phyloP scores from a whole-genome alignment of 108 stramenopile genomes.

The Skeletonema menzelii region DNA sequence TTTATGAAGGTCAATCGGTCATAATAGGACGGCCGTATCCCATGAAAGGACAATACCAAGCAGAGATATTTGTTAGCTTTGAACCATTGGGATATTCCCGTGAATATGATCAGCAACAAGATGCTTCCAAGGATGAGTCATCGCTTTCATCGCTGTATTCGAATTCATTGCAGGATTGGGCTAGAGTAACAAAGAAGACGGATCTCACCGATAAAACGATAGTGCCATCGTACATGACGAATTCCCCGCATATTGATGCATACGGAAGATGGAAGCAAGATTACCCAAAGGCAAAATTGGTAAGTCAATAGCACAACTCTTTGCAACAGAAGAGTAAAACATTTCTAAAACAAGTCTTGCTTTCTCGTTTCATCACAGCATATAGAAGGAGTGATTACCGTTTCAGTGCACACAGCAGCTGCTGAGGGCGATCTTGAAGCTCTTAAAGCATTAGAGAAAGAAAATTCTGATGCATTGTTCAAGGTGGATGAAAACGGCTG shows the following conservation, averaged over 20 bases:
- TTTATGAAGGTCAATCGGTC: conserved; percentile 89
- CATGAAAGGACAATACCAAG: conserved; percentile 72
- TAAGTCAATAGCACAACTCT: neutral
- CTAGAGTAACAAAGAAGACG: neutral
- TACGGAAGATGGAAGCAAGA: neutral
- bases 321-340: neutral
- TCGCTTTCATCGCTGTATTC: neutral
- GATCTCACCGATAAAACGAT: neutral
- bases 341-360: neutral
- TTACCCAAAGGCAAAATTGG: neutral
- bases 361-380: neutral
- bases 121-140: neutral
- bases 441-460: conserved; percentile 7
- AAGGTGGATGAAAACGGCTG: conserved; percentile 50
- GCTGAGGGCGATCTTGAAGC: conserved; percentile 24
- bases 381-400: neutral
- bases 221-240: neutral
- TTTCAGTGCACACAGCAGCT: conserved; percentile 20
- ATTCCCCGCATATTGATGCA: neutral
- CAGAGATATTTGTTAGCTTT: conserved; percentile 89
- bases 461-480: conserved; percentile 14
- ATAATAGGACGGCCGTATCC: conserved; percentile 90
- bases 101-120: neutral
- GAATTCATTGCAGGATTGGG: neutral
- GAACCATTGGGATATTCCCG: conserved; percentile 21